phyloP scores from a whole-genome alignment of 441 rosid species.

The Brassica hybrid region DNA sequence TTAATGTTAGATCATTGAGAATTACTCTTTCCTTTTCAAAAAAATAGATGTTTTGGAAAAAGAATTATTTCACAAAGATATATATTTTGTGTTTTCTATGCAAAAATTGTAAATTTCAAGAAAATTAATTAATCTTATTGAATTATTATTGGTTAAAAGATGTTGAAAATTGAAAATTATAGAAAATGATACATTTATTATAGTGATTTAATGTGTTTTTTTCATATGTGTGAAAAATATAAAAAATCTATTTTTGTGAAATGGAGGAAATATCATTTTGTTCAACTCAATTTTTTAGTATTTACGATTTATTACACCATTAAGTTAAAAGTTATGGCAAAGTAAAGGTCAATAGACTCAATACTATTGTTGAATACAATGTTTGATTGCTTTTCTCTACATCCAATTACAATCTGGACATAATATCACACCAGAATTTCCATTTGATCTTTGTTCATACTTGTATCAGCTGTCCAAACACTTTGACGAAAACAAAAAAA shows the following conservation, averaged over 20 bases:
- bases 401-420: background rate
- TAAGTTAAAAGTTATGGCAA: background rate
- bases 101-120: no score
- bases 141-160: no score
- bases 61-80: no score
- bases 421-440: slow-evolving; percentile 12
- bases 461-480: background rate
- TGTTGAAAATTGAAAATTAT: no score
- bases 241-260: no score
- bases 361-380: background rate
- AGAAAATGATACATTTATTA: no score
- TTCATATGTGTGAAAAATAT: no score
- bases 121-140: no score
- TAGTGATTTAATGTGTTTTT: no score
- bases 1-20: background rate
- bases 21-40: no score
- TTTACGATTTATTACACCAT: background rate
- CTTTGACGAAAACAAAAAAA: background rate
- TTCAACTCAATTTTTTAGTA: background rate
- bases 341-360: background rate
- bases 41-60: no score
- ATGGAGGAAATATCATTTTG: background rate
- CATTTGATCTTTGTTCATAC: slow-evolving; percentile 13
- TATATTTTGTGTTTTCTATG: no score
- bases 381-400: background rate